Conservation (phyloP, 768 basidiomycete genomes). For the Coprinopsis strossmayeri region DNA sequence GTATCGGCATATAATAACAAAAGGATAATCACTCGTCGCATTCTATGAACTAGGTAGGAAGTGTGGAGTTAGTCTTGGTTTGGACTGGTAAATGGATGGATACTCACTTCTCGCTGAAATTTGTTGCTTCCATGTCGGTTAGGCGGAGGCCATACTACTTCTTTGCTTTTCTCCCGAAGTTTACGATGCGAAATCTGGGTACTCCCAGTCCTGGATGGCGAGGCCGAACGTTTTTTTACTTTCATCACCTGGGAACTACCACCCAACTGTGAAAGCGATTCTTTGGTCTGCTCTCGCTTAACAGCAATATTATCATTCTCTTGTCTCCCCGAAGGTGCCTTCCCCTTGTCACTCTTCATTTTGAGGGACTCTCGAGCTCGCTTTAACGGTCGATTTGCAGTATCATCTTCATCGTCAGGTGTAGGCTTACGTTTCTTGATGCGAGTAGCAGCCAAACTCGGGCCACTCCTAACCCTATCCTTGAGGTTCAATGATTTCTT, state of each 20-base stretch:
- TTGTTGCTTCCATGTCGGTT: constrained; percentile 3
- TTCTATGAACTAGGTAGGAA: constrained; percentile 19
- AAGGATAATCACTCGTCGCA: constrained; percentile 17
- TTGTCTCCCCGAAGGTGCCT: neutral
- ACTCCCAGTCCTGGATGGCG: neutral
- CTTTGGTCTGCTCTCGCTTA: neutral
- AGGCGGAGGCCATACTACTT: constrained; percentile 4
- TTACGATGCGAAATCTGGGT: too few relatives aligned
- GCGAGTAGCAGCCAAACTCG: neutral
- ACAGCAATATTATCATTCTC: neutral
- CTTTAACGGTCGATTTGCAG: constrained; percentile 4
- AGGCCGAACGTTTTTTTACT: too few relatives aligned
- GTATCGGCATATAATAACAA: neutral
- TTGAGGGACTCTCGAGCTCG: neutral
- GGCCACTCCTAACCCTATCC: neutral
- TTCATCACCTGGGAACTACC: too few relatives aligned
- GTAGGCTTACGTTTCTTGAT: neutral
- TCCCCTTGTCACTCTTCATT: neutral
- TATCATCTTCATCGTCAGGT: neutral
- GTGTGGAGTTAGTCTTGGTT: too few relatives aligned
- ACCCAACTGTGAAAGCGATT: neutral
- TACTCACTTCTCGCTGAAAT: constrained; percentile 6
- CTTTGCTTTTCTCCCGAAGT: neutral
- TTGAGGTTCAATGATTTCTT: neutral
- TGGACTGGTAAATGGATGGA: neutral